phyloP scores from a whole-genome alignment of 1,284 basidiomycete genomes.

The Trichosporon inkin region DNA sequence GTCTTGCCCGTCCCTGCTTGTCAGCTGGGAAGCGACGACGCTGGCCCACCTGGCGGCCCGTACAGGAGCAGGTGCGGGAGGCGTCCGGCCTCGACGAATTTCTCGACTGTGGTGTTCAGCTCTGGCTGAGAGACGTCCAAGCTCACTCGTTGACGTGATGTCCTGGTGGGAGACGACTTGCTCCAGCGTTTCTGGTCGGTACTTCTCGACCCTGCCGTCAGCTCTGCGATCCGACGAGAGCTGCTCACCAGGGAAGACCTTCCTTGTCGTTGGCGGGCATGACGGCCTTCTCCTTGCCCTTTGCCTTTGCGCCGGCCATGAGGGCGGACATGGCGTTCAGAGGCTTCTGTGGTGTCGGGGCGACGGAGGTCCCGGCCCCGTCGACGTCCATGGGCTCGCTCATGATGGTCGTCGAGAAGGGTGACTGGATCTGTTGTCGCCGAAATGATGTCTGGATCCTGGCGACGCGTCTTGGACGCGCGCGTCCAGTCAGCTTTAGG shows the following conservation, averaged over 20 bases:
- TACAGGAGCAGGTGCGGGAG: conserved; percentile 96
- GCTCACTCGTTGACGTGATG: conserved; percentile 83
- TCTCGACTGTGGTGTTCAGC: conserved; percentile 64
- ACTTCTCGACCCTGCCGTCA: conserved; percentile 82
- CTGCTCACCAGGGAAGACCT: conserved; percentile 47
- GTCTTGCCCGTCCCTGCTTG: conserved; percentile 81
- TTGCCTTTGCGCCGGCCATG: conserved; percentile 41
- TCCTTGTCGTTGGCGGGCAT: conserved; percentile 35
- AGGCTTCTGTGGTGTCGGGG: conserved; percentile 15
- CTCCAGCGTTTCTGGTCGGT: conserved; percentile 76
- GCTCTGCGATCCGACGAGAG: neutral
- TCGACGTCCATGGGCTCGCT: conserved; percentile 34
- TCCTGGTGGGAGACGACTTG: conserved; percentile 94
- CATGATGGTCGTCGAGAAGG: conserved; percentile 13
- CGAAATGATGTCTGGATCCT: conserved; percentile 3
- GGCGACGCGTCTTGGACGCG: neutral
- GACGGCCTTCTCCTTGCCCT: conserved; percentile 44
- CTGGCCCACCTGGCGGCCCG: conserved; percentile 71
- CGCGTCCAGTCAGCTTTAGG: neutral
- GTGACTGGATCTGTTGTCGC: conserved; percentile 6
- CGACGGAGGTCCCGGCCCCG: conserved; percentile 19
- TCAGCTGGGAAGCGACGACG: neutral
- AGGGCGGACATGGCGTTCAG: conserved; percentile 44
- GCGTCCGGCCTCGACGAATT: conserved; percentile 91
- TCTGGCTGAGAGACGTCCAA: neutral